phyloP scores from a whole-genome alignment of 306 rosid genomes.

The Rosa lucieae region DNA sequence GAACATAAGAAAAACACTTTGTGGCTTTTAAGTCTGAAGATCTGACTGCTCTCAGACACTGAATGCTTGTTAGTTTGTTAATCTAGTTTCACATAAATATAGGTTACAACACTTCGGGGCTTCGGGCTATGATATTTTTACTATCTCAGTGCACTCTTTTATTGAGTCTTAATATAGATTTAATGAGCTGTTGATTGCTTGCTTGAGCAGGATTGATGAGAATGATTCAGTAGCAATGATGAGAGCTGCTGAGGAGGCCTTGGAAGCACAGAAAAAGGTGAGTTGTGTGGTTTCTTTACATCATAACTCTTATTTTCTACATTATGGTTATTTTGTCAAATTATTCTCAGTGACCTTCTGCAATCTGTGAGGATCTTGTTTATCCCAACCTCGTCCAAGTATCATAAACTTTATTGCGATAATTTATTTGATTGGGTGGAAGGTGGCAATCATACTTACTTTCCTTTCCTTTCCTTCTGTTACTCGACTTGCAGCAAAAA shows the following conservation, averaged over 20 bases:
- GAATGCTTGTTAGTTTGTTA: not conserved
- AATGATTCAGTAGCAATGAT: no score
- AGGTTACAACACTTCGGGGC: not conserved
- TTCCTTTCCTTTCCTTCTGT: conserved; percentile 7
- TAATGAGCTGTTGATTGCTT: conserved; percentile 31
- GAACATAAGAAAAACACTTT: not conserved
- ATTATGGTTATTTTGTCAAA: not conserved
- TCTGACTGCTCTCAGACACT: not conserved
- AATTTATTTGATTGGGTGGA: not conserved
- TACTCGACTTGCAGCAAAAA: conserved; percentile 37
- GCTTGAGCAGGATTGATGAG: conserved; percentile 18
- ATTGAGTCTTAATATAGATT: conserved; percentile 29
- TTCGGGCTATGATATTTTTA: not conserved
- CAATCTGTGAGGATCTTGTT: not conserved
- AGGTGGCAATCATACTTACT: not conserved
- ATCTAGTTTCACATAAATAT: not conserved
- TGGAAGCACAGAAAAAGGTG: conserved; percentile 83
- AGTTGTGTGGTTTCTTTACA: conserved; percentile 6
- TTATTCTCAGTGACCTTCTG: not conserved
- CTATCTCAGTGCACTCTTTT: not conserved
- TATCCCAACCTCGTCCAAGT: not conserved
- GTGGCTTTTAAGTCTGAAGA: not conserved
- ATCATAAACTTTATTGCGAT: not conserved
- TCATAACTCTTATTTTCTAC: not conserved
- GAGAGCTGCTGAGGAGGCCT: conserved; percentile 87